Evolutionary conservation across 2,329 filamentous ascomycete species (phyloP).

Genomic region (Aspergillus tamarii): DNA sequence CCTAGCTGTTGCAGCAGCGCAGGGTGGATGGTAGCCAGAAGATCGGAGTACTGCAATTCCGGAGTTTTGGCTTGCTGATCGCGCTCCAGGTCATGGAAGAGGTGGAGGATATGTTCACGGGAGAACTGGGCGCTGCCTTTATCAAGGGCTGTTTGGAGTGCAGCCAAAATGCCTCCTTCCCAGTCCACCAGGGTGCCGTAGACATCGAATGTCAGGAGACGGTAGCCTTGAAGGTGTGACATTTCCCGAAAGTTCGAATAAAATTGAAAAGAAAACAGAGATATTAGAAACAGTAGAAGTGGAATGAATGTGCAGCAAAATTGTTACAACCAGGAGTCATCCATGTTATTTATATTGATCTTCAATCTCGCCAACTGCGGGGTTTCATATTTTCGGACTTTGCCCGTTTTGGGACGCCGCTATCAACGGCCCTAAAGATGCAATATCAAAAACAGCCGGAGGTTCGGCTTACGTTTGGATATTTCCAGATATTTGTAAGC

Average conservation of each 20-base stretch:
- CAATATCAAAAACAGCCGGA: too few relatives aligned
- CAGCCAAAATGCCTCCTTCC: slow-evolving; percentile 66
- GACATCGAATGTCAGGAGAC: slow-evolving; percentile 72
- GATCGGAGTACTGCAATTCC: slow-evolving; percentile 60
- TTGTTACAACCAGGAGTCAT: too few relatives aligned
- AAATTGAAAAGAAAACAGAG: not conserved
- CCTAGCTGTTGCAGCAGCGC: slow-evolving; percentile 26
- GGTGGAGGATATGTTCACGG: slow-evolving; percentile 25
- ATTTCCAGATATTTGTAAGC: too few relatives aligned
- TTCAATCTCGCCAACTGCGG: too few relatives aligned
- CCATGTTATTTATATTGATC: too few relatives aligned
- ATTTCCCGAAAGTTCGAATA: slow-evolving; percentile 15
- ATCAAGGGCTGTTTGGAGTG: slow-evolving; percentile 51
- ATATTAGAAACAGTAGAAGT: not conserved
- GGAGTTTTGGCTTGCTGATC: slow-evolving; percentile 59
- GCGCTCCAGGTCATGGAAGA: slow-evolving; percentile 40
- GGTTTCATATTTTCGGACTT: too few relatives aligned
- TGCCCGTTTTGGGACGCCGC: too few relatives aligned
- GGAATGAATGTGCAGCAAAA: too few relatives aligned
- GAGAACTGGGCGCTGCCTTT: slow-evolving; percentile 44
- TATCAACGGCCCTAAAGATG: too few relatives aligned
- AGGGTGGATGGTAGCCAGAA: slow-evolving; percentile 56
- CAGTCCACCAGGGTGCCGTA: slow-evolving; percentile 81
- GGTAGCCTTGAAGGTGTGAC: slow-evolving; percentile 42
- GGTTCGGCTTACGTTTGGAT: not conserved